These are phyloP conservation scores for Arachis hypogaea DNA, from an alignment of 306 rosid genomes.

Conservation along the genomic window DNA sequence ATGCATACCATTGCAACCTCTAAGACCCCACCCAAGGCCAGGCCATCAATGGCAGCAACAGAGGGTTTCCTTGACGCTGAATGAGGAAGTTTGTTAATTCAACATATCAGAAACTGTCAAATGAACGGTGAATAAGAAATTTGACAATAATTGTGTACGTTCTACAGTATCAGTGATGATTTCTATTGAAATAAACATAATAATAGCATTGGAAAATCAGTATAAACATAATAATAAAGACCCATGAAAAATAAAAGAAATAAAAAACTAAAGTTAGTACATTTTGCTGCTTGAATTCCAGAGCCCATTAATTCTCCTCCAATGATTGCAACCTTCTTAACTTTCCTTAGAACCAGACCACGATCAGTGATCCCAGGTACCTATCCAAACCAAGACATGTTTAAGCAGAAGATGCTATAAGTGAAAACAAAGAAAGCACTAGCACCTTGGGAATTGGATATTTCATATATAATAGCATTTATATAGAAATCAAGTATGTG, in stretches of 20 bases:
- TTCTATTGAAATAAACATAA: not conserved
- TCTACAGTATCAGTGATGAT: constrained; percentile 71
- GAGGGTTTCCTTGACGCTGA: constrained; percentile 85
- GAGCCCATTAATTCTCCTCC: constrained; percentile 99
- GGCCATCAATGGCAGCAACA: constrained; percentile 97
- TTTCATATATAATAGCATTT: not conserved
- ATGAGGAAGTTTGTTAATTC: constrained; percentile 35
- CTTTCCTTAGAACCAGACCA: constrained; percentile 77
- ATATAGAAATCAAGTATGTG: not conserved
- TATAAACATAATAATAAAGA: constrained; percentile 11
- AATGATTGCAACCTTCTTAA: constrained; percentile 82
- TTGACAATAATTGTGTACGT: constrained; percentile 51
- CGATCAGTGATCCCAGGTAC: constrained; percentile 89
- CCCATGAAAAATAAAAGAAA: not conserved
- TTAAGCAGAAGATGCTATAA: too few species aligned
- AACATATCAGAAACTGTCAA: constrained; percentile 24
- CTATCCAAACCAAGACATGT: constrained; percentile 49
- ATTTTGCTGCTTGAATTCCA: constrained; percentile 73
- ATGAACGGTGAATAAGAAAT: constrained; percentile 5
- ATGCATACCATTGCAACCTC: constrained; percentile 92
- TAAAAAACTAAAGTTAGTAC: constrained; percentile 42
- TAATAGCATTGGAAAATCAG: constrained; percentile 26
- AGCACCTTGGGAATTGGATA: not conserved
- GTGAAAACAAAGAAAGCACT: too few species aligned
- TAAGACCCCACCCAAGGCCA: constrained; percentile 97